These are phyloP conservation scores for Diospyros lotus DNA, from an alignment of 148 eudicot genomes.

Conservation along the genomic window DNA sequence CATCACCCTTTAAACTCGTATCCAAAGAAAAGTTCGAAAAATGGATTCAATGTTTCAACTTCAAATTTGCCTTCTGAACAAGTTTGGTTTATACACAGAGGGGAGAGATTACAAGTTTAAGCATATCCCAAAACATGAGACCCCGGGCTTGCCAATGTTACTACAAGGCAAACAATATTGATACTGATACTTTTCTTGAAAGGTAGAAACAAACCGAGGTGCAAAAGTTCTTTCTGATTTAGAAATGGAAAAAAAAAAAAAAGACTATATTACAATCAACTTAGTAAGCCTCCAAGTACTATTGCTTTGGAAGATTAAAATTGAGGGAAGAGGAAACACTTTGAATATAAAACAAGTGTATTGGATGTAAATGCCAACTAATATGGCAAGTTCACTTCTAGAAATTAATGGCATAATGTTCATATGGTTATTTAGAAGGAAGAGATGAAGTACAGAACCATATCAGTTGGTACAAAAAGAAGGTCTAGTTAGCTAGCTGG, in stretches of 20 bases:
- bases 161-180: no score
- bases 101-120: not conserved
- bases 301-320: not conserved
- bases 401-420: not conserved
- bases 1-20: no score
- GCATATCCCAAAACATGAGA: not conserved
- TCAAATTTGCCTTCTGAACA: not conserved
- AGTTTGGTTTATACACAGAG: not conserved
- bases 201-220: not conserved
- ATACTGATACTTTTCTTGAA: no score
- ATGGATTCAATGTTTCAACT: no score
- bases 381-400: not conserved
- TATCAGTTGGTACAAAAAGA: not conserved
- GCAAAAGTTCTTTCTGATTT: not conserved
- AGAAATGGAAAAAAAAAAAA: not conserved
- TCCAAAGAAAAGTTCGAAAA: no score
- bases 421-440: not conserved
- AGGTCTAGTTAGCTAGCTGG: not conserved
- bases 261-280: not conserved
- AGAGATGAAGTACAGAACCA: constrained; percentile 6
- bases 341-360: not conserved
- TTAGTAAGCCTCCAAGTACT: not conserved
- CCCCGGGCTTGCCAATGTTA: not conserved
- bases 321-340: constrained; percentile 1
- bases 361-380: not conserved